phyloP scores from a whole-genome alignment of 2,329 filamentous ascomycete genomes.

The Epichloe uncinata region DNA sequence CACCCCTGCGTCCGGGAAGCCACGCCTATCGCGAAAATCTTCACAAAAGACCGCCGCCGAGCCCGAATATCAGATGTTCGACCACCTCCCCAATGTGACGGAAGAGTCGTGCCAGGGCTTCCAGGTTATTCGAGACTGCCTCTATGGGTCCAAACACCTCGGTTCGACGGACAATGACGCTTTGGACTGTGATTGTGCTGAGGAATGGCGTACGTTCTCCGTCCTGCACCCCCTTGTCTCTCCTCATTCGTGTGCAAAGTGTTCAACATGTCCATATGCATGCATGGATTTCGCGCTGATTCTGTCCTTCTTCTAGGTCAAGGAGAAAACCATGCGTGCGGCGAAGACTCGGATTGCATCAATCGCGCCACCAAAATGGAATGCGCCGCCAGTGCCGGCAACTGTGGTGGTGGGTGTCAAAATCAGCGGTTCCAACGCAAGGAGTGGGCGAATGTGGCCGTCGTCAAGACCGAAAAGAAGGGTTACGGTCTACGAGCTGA shows the following conservation, averaged over 20 bases:
- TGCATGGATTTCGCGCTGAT: neutral
- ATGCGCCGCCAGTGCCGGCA: constrained; percentile 64
- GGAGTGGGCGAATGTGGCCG: constrained; percentile 80
- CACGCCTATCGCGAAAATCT: constrained; percentile 60
- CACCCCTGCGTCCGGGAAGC: constrained; percentile 35
- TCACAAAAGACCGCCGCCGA: constrained; percentile 50
- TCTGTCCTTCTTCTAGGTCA: constrained; percentile 31
- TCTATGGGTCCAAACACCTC: constrained; percentile 83
- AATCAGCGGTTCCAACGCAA: constrained; percentile 91
- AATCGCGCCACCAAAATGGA: constrained; percentile 98
- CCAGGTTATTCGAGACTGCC: constrained; percentile 69
- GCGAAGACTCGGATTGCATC: constrained; percentile 95
- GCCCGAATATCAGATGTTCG: constrained; percentile 53
- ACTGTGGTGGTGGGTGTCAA: constrained; percentile 76
- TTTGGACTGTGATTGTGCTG: constrained; percentile 86
- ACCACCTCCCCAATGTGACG: constrained; percentile 66
- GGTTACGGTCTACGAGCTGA: constrained; percentile 85
- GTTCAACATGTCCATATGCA: neutral
- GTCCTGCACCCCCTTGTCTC: neutral
- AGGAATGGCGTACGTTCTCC: constrained; percentile 76
- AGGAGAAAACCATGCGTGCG: constrained; percentile 70
- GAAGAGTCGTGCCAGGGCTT: constrained; percentile 64
- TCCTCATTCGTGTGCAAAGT: neutral
- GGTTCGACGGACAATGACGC: constrained; percentile 82
- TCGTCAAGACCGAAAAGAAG: constrained; percentile 97